Conservation (phyloP, 75 land plant genomes). For the Pseudotsuga menziesii region DNA sequence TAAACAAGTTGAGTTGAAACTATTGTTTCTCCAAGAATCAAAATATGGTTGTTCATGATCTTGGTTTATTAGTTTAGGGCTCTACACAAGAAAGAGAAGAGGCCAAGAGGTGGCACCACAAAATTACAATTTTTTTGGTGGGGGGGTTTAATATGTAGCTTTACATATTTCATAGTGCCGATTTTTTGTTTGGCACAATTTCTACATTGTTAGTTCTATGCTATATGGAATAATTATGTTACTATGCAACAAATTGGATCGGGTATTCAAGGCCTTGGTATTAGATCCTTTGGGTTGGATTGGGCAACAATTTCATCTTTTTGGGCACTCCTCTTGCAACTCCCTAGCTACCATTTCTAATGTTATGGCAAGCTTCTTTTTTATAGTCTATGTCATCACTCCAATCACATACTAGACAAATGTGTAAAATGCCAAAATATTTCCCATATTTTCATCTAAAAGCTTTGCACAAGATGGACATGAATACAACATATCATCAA, state of each 20-base stretch:
- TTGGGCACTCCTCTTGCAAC: slow-evolving; percentile 60
- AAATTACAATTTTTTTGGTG: slow-evolving; percentile 70
- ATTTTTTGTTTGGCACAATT: slow-evolving; percentile 48
- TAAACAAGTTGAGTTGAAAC: too few species aligned
- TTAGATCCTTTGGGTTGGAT: slow-evolving; percentile 58
- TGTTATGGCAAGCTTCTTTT: slow-evolving; percentile 42
- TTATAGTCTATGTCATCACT: slow-evolving; percentile 43
- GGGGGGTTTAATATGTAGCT: slow-evolving; percentile 42
- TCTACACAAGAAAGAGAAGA: slow-evolving; percentile 49
- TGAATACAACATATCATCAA: slow-evolving; percentile 25
- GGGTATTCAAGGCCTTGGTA: slow-evolving; percentile 25
- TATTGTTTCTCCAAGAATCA: too few species aligned
- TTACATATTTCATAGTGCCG: slow-evolving; percentile 63
- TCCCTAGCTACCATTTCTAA: slow-evolving; percentile 64
- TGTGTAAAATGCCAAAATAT: slow-evolving; percentile 25
- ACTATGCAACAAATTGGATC: slow-evolving; percentile 36
- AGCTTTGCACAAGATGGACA: slow-evolving; percentile 17
- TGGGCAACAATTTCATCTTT: slow-evolving; percentile 55
- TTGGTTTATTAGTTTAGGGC: slow-evolving; percentile 17
- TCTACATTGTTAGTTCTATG: slow-evolving; percentile 32
- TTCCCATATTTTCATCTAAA: slow-evolving; percentile 12
- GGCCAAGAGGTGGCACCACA: slow-evolving; percentile 39
- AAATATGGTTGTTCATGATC: too few species aligned
- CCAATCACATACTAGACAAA: slow-evolving; percentile 19
- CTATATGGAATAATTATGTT: slow-evolving; percentile 23